Conservation (phyloP, 257 asterid species). For the Gentiana dahurica region DNA sequence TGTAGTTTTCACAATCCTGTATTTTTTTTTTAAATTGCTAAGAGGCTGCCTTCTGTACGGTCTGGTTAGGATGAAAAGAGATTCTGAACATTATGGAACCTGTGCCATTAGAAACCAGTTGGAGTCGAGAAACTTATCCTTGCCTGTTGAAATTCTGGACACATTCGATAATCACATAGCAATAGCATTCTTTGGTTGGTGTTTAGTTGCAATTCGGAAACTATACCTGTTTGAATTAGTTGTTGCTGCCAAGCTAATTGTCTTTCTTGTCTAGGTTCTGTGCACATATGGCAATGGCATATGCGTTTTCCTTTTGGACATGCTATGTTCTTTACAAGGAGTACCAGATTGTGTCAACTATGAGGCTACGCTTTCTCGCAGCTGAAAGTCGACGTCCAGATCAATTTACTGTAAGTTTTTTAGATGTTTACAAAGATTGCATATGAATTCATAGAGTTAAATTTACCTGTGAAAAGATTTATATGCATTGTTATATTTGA, state of each 20-base stretch:
- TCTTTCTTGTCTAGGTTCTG: conserved; percentile 45
- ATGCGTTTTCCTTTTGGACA: conserved; percentile 78
- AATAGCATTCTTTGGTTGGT: background rate
- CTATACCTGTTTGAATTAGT: conserved; percentile 1
- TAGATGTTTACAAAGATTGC: background rate
- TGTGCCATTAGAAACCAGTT: too few species aligned
- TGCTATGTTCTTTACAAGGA: conserved; percentile 70
- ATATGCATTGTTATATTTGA: background rate
- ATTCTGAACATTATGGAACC: background rate
- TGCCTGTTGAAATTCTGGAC: too few species aligned
- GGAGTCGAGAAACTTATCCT: too few species aligned
- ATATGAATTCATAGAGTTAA: background rate
- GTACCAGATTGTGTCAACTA: conserved; percentile 44
- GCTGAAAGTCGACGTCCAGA: conserved; percentile 76
- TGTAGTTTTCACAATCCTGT: background rate
- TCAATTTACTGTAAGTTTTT: conserved; percentile 72
- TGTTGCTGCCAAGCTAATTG: background rate
- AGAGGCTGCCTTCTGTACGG: background rate
- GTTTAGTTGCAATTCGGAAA: background rate
- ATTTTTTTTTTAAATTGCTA: background rate
- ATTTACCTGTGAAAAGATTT: background rate
- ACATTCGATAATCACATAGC: too few species aligned
- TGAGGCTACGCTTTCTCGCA: conserved; percentile 87
- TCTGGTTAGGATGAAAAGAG: background rate
- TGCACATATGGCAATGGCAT: conserved; percentile 79